Percentiles rank a stretch among this genome's conserved stretches.
Evolutionary conservation across 495 filamentous ascomycete species (phyloP).

Genomic region (Neurospora sp.): DNA sequence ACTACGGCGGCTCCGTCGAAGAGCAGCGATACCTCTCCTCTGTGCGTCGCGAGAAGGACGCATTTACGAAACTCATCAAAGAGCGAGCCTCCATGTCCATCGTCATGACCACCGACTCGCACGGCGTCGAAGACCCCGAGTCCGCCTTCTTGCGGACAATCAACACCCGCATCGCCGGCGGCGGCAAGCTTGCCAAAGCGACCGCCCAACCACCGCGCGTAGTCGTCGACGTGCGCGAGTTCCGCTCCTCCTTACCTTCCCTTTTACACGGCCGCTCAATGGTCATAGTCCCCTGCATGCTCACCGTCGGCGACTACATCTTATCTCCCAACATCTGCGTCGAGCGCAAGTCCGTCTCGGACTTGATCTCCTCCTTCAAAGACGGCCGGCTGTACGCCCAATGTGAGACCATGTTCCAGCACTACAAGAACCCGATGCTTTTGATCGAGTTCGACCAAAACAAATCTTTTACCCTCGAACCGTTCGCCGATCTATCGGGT

Average conservation of each 20-base stretch:
- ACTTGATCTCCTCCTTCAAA: slow-evolving; percentile 82
- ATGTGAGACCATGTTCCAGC: slow-evolving; percentile 83
- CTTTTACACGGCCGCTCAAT: slow-evolving; percentile 79
- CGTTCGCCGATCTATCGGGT: slow-evolving; percentile 73
- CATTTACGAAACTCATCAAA: slow-evolving; percentile 85
- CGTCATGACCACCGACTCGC: slow-evolving; percentile 62
- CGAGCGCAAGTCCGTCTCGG: slow-evolving; percentile 85
- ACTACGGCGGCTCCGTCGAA: slow-evolving; percentile 89
- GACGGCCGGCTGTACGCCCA: slow-evolving; percentile 89
- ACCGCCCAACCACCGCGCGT: slow-evolving; percentile 87
- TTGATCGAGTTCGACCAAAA: slow-evolving; percentile 97
- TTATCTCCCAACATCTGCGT: slow-evolving; percentile 83
- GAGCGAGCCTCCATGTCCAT: slow-evolving; percentile 90
- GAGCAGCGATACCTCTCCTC: slow-evolving; percentile 89
- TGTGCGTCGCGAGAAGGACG: slow-evolving; percentile 86
- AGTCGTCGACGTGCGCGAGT: slow-evolving; percentile 92
- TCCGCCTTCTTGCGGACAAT: slow-evolving; percentile 90
- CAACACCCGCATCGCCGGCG: slow-evolving; percentile 93
- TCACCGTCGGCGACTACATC: slow-evolving; percentile 96
- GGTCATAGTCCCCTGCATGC: slow-evolving; percentile 80
- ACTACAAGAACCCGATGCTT: slow-evolving; percentile 86
- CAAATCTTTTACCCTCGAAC: slow-evolving; percentile 93
- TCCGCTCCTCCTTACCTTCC: slow-evolving; percentile 88
- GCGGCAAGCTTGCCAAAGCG: slow-evolving; percentile 63
- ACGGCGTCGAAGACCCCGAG: slow-evolving; percentile 59